Conservation (phyloP, 164 flowering plant genomes). For the Hamamelis virginiana region DNA sequence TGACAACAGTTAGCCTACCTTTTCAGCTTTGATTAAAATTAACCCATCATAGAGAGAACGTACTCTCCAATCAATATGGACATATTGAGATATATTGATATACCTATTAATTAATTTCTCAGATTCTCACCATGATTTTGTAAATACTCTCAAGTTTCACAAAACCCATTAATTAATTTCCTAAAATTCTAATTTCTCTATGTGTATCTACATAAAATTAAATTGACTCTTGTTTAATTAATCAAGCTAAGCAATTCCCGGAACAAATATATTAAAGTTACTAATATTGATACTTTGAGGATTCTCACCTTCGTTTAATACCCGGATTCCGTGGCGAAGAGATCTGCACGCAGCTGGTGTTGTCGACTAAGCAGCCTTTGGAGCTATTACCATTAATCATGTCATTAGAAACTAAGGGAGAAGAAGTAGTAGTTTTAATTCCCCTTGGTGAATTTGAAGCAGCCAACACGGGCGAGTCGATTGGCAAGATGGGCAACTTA, state of each 20-base stretch:
- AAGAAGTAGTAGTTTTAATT: slow-evolving; percentile 24
- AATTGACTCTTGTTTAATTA: too few relatives aligned
- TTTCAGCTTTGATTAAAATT: slow-evolving; percentile 5
- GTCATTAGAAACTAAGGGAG: slow-evolving; percentile 24
- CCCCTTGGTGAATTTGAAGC: slow-evolving; percentile 23
- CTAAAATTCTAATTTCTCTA: neutral
- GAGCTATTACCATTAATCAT: slow-evolving; percentile 30
- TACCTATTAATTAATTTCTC: too few relatives aligned
- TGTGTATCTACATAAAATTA: too few relatives aligned
- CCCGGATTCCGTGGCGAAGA: slow-evolving; percentile 78
- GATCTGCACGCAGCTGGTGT: slow-evolving; percentile 59
- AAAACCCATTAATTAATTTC: too few relatives aligned
- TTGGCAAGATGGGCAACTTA: slow-evolving; percentile 29
- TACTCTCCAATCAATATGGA: neutral
- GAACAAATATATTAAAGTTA: neutral
- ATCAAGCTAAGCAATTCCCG: neutral
- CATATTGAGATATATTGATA: too few relatives aligned
- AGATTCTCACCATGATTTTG: slow-evolving; percentile 3
- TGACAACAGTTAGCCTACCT: slow-evolving; percentile 10
- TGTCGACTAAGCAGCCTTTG: slow-evolving; percentile 34
- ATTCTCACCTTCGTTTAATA: slow-evolving; percentile 67
- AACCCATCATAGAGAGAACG: neutral
- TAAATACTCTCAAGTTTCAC: too few relatives aligned
- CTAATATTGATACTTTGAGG: too few relatives aligned
- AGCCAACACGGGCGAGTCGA: slow-evolving; percentile 21